These are phyloP conservation scores for Penicillium griseofulvum DNA, from an alignment of 2,329 filamentous ascomycete species.

Conservation along the genomic window DNA sequence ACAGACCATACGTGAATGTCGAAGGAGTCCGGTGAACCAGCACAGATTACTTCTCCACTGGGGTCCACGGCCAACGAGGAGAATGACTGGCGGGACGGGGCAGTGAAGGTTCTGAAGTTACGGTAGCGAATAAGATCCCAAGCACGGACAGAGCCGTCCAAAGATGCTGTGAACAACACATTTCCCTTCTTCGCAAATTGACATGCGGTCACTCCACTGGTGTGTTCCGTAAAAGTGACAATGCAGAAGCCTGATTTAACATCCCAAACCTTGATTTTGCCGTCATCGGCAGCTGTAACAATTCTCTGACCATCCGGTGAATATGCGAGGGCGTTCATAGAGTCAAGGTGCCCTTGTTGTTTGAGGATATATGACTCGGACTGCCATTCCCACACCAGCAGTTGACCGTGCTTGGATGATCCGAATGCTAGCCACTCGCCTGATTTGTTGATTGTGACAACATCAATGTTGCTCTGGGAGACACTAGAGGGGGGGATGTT, in stretches of 20 bases:
- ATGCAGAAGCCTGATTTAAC: constrained; percentile 95
- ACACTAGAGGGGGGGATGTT: constrained; percentile 63
- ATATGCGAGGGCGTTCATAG: constrained; percentile 89
- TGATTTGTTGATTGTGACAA: constrained; percentile 87
- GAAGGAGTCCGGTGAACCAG: constrained; percentile 91
- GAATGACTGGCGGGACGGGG: constrained; percentile 85
- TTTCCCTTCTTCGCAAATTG: constrained; percentile 95
- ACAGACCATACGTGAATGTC: constrained; percentile 99
- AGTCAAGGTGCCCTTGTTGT: constrained; percentile 95
- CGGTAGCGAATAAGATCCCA: constrained; percentile 96
- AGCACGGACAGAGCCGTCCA: constrained; percentile 90
- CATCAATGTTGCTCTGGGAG: constrained; percentile 94
- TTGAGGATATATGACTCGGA: constrained; percentile 98
- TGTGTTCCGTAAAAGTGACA: constrained; percentile 96
- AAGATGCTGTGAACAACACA: constrained; percentile 89
- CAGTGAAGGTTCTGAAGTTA: constrained; percentile 97
- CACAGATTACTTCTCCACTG: constrained; percentile 92
- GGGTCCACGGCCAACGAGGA: constrained; percentile 95
- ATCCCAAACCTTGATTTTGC: constrained; percentile 99
- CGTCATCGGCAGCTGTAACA: constrained; percentile 91
- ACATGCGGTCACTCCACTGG: constrained; percentile 85
- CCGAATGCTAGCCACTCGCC: constrained; percentile 98
- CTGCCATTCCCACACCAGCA: constrained; percentile 99
- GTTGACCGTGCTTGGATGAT: constrained; percentile 87
- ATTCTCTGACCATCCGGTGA: constrained; percentile 91